Conservation (phyloP, 371 early-diverging fungal genomes). For the Actinomortierella wolfii region DNA sequence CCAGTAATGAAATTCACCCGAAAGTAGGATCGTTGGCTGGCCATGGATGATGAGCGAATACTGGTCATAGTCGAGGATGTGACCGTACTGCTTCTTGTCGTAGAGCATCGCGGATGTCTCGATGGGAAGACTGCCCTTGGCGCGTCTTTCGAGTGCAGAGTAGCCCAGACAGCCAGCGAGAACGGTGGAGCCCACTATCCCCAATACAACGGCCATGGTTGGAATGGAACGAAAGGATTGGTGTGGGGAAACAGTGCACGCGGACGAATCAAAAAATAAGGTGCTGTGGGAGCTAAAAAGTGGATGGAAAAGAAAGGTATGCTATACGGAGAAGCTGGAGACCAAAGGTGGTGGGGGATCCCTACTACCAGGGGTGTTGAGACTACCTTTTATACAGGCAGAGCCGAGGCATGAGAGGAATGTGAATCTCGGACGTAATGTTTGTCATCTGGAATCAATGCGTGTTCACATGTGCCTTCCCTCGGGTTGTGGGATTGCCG, state of each 20-base stretch:
- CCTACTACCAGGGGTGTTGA: too few species aligned
- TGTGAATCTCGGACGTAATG: not conserved
- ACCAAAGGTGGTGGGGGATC: too few species aligned
- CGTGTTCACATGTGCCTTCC: too few species aligned
- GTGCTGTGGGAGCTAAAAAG: not conserved
- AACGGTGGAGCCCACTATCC: too few species aligned
- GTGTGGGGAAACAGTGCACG: constrained; percentile 6
- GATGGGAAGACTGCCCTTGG: constrained; percentile 54
- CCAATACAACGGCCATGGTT: too few species aligned
- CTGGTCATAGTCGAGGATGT: constrained; percentile 67
- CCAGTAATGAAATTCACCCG: constrained; percentile 86
- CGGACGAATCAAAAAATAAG: too few species aligned
- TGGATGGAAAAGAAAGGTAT: too few species aligned
- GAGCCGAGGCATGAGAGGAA: not conserved
- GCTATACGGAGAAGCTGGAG: too few species aligned
- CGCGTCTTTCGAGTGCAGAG: constrained; percentile 45
- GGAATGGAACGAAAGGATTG: too few species aligned
- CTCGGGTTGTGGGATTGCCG: too few species aligned
- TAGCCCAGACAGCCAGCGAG: too few species aligned
- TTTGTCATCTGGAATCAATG: constrained; percentile 13
- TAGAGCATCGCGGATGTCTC: constrained; percentile 60
- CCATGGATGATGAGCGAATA: constrained; percentile 67
- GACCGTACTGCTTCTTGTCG: constrained; percentile 53
- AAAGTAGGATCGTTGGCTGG: constrained; percentile 61
- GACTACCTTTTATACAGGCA: too few species aligned